A percentile compares a stretch with the other conserved stretches of the same genome.
Evolutionary conservation across 371 early-diverging fungal species (phyloP).

Genomic region (Neoconidiobolus thromboides): DNA sequence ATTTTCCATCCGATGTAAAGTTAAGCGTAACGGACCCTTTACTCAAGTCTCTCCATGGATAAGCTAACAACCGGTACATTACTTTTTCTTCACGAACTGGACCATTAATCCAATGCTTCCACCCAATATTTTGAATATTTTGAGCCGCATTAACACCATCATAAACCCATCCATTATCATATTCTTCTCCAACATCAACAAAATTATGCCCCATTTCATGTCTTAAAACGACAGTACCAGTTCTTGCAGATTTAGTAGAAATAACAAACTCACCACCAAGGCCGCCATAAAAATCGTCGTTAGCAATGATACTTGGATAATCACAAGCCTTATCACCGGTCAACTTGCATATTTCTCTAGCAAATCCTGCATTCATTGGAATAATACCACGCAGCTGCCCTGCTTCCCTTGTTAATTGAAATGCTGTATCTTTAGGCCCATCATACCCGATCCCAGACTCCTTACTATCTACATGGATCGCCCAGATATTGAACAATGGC

Average conservation of each 20-base stretch:
- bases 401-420: slow-evolving; percentile 34
- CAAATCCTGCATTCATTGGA: slow-evolving; percentile 18
- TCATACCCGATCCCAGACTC: slow-evolving; percentile 31
- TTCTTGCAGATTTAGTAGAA: slow-evolving; percentile 26
- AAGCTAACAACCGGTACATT: slow-evolving; percentile 18
- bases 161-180: slow-evolving; percentile 37
- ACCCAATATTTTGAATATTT: slow-evolving; percentile 10
- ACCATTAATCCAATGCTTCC: slow-evolving; percentile 31
- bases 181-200: slow-evolving; percentile 32
- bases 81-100: slow-evolving; percentile 18
- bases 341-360: slow-evolving; percentile 22
- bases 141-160: slow-evolving; percentile 26
- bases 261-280: slow-evolving; percentile 43
- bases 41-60: slow-evolving; percentile 32
- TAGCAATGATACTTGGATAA: slow-evolving; percentile 33
- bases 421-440: slow-evolving; percentile 26
- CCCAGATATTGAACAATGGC: slow-evolving; percentile 38
- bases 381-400: slow-evolving; percentile 37
- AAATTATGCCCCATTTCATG: slow-evolving; percentile 40
- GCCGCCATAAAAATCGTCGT: slow-evolving; percentile 35
- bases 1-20: slow-evolving; percentile 25
- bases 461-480: slow-evolving; percentile 19
- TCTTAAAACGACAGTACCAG: slow-evolving; percentile 31
- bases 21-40: slow-evolving; percentile 23
- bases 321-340: slow-evolving; percentile 30